These are phyloP conservation scores for Phialophora chinensis DNA, from an alignment of 2,329 filamentous ascomycete genomes.

Conservation along the genomic window DNA sequence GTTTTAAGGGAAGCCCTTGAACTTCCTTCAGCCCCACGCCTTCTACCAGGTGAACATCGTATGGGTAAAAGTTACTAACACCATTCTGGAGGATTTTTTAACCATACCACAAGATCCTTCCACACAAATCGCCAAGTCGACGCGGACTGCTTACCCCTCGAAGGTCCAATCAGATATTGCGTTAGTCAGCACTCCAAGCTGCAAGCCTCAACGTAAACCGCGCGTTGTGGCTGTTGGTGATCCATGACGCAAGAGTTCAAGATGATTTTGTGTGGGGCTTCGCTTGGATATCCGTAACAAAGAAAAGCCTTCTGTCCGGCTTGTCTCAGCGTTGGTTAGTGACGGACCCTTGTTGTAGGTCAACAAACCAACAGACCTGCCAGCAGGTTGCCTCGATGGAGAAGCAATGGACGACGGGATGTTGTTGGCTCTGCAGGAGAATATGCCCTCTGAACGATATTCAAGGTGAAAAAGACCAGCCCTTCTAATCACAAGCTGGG, in stretches of 20 bases:
- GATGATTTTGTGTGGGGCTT: neutral
- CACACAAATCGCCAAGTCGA: neutral
- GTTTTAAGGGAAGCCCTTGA: neutral
- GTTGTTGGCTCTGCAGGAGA: too few relatives aligned
- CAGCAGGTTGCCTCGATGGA: neutral
- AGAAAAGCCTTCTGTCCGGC: neutral
- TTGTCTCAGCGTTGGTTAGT: neutral
- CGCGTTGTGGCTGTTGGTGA: neutral
- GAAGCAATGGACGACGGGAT: neutral
- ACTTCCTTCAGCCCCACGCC: neutral
- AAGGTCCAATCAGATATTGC: constrained; percentile 5
- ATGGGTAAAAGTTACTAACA: neutral
- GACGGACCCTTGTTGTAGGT: too few relatives aligned
- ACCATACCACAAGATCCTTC: neutral
- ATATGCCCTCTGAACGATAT: neutral
- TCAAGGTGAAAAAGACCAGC: neutral
- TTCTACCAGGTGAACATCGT: neutral
- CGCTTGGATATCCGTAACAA: neutral
- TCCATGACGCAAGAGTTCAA: neutral
- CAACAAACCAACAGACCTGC: too few relatives aligned
- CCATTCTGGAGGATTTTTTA: neutral
- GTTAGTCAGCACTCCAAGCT: neutral
- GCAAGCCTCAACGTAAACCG: constrained; percentile 4
- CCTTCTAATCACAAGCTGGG: neutral
- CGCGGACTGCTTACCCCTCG: constrained; percentile 12